phyloP scores from a whole-genome alignment of 2,329 filamentous ascomycete genomes.

The Cladosporium sp. region DNA sequence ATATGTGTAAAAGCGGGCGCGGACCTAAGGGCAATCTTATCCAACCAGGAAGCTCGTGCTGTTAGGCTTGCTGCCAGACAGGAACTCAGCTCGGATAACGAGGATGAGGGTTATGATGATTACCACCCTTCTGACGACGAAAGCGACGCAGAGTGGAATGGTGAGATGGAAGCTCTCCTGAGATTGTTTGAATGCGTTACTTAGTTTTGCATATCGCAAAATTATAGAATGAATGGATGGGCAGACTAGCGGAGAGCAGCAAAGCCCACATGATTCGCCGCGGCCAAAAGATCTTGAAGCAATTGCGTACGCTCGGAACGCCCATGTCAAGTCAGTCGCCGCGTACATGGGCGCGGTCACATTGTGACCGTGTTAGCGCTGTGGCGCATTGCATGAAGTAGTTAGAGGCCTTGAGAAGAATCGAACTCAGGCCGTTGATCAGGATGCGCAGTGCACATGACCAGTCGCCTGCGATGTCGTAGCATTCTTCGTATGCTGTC shows the following conservation, averaged over 20 bases:
- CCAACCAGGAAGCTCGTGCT: slow-evolving; percentile 2
- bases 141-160: not conserved
- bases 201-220: slow-evolving; percentile 24
- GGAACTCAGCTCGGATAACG: not conserved
- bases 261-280: slow-evolving; percentile 23
- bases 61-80: not conserved
- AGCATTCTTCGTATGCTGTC: slow-evolving; percentile 22
- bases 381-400: slow-evolving; percentile 51
- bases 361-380: slow-evolving; percentile 46
- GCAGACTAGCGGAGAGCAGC: slow-evolving; percentile 30
- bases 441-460: slow-evolving; percentile 36
- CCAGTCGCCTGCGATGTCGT: slow-evolving; percentile 16
- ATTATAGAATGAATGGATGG: slow-evolving; percentile 36
- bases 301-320: slow-evolving; percentile 39
- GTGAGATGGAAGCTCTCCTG: not conserved
- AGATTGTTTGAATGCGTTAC: not conserved
- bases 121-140: not conserved
- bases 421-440: slow-evolving; percentile 46
- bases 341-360: slow-evolving; percentile 45
- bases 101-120: not conserved
- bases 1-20: slow-evolving; percentile 11
- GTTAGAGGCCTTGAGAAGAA: slow-evolving; percentile 45
- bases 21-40: slow-evolving; percentile 1
- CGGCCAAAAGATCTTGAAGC: slow-evolving; percentile 23
- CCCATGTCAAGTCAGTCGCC: slow-evolving; percentile 45